Evolutionary conservation across 2,329 filamentous ascomycete species (phyloP), one percentile per base, ranked within the genome.

Genomic region (Fusarium acutatum): DNA sequence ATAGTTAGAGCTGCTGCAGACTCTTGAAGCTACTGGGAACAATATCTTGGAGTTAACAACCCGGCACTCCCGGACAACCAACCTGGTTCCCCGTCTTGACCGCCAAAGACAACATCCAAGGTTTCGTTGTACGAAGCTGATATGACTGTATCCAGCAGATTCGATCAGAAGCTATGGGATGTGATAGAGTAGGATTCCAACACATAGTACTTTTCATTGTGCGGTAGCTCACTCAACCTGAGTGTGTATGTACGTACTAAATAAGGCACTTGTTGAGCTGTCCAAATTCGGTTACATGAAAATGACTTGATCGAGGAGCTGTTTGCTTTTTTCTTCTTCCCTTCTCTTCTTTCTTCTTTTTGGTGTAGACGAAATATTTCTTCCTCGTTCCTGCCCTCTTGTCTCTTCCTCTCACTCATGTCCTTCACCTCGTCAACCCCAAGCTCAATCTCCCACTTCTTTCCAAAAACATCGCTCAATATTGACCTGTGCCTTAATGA

Each of bases 261-360:
- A 53, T 59, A 57, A 41, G 49, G 56, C 28, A 62, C 56, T 68
- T 68, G 67, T 64, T 69, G 65, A 68, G 67, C 44, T 71, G 62
- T 59, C 71, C 71, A 74, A 60, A 74, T 74, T 71, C 71, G 71
- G 67, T 74, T 64, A 60, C 59, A 61, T 67, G 53, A 59, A 65
- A 69, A 74, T 72, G 71, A 61, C 71, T 74, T 74, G 58, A 67
- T 49, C 15, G 59, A 74, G 38, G 58, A 60, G n/a, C 34, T 62
- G 20, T 34, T 71, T 70, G 44, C 56, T 64, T 73, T 50, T 47
- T 56, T 20, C 30, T 37, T 46, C 46, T 47, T 41, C 43, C 47
- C 34, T 46, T 43, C 38, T n/a, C 44, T 38, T 47, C 20, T 35
- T 40, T 34, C 17, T 47, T 60, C 35, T 60, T 30, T 38, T 37